Evolutionary conservation across 164 flowering plant genomes (phyloP).

Genomic region (Stephania japonica): DNA sequence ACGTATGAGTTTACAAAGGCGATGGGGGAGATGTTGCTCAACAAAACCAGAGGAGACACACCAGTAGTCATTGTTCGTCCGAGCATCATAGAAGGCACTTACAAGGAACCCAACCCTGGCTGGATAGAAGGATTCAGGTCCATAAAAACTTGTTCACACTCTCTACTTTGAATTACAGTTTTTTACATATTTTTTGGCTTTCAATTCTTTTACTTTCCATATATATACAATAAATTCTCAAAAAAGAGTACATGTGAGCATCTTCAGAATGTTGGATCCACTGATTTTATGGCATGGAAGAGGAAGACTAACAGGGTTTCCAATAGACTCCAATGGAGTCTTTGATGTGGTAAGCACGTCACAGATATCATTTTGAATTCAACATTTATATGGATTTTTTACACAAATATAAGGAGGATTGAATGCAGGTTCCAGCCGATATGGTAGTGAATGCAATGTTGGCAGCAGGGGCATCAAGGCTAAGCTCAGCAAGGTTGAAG

Average conservation of each 20-base stretch:
- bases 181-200: not conserved
- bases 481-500: not conserved
- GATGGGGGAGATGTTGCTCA: constrained; percentile 93
- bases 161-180: not conserved
- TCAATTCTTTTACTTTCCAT: not conserved
- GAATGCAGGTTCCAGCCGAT: constrained; percentile 72
- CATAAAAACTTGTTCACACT: not conserved
- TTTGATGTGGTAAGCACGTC: constrained; percentile 70
- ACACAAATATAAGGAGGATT: no score
- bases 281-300: constrained; percentile 79
- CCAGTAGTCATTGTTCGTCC: constrained; percentile 85
- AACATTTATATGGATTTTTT: not conserved
- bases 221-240: not conserved
- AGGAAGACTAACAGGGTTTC: constrained; percentile 87
- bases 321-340: constrained; percentile 69
- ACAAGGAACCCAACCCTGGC: constrained; percentile 80
- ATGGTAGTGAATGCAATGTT: constrained; percentile 89
- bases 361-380: not conserved
- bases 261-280: constrained; percentile 93
- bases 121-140: constrained; percentile 98
- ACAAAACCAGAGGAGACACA: constrained; percentile 62
- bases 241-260: not conserved
- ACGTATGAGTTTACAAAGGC: constrained; percentile 92
- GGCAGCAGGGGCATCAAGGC: constrained; percentile 25
- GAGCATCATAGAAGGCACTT: constrained; percentile 84